These are phyloP conservation scores for Phalaenopsis aphrodite DNA, from an alignment of 106 monocot genomes.

Conservation along the genomic window DNA sequence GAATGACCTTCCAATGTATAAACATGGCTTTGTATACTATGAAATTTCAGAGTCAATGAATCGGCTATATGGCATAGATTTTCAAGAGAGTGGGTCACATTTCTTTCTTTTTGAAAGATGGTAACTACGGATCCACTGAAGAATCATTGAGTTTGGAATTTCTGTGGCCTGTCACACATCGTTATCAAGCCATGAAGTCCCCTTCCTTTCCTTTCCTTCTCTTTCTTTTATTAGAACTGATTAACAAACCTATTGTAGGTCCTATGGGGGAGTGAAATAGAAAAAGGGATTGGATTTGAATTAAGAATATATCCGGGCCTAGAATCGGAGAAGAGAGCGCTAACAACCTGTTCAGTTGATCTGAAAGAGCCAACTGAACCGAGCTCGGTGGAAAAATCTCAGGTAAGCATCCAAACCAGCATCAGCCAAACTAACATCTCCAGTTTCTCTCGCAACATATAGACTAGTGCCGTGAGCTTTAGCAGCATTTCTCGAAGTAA, in stretches of 20 bases:
- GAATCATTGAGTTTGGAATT: background rate
- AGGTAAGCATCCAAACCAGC: no score
- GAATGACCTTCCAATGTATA: conserved; percentile 1
- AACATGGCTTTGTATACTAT: background rate
- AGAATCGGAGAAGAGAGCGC: background rate
- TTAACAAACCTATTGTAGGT: background rate
- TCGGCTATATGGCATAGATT: conserved; percentile 1
- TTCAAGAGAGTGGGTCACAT: background rate
- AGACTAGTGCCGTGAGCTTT: no score
- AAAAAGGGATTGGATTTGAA: background rate
- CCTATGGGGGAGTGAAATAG: background rate
- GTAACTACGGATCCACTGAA: background rate
- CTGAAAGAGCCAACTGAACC: no score
- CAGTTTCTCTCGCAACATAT: no score
- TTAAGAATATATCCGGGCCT: background rate
- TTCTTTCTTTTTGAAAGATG: background rate
- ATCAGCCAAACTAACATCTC: no score
- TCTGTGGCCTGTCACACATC: background rate
- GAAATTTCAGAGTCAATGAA: background rate
- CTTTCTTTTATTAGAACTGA: background rate
- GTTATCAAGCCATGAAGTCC: background rate
- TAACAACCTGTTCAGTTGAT: background rate
- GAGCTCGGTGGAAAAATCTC: no score
- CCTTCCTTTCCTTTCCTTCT: background rate
- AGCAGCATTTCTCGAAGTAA: no score